Conservation (phyloP, 345 rosid species). For the thale cress (Arabidopsis thaliana) region TAIR10.1 NC_003070.9:26330001-26330500, state of each 20-base stretch:
- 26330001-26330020: no score
- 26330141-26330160: constrained; percentile 20
- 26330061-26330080: constrained; percentile 45
- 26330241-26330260: constrained; percentile 36
- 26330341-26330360: constrained; percentile 68
- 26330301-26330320: constrained; percentile 80
- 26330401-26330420: constrained; percentile 55
- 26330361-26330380: constrained; percentile 67
- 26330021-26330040: background rate
- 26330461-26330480: constrained; percentile 38
- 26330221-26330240: background rate
- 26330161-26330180: constrained; percentile 40
- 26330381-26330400: constrained; percentile 63
- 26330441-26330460: constrained; percentile 3
- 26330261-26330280: constrained; percentile 66
- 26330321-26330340: constrained; percentile 85
- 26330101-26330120: constrained; percentile 31
- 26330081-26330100: constrained; percentile 27
- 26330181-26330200: constrained; percentile 28
- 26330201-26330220: constrained; percentile 34
- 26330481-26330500: constrained; percentile 48
- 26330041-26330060: constrained; percentile 26
- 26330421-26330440: constrained; percentile 52
- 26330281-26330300: constrained; percentile 61
- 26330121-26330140: constrained; percentile 33